Base-by-base conservation (phyloP, 2,329 filamentous ascomycete genomes). In the Bertia moriformis region DNA sequence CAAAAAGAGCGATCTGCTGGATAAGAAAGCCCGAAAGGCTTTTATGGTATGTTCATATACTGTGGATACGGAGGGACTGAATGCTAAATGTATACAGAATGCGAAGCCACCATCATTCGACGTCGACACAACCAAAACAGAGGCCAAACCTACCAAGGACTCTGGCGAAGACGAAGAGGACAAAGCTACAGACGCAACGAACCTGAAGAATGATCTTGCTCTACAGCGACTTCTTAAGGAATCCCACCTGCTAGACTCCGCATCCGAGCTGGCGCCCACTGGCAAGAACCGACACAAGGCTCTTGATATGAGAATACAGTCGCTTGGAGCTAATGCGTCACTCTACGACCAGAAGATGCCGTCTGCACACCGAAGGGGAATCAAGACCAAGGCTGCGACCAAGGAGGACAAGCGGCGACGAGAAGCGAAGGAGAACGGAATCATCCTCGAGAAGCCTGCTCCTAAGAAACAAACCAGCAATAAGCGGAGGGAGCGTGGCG, bases 221-320 rank as follows among this genome's bases (percentile, higher is more conserved):
- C 76, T 98, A 13, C 89, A 95, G 57, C 80, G 87, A 37, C 76
- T 98, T 30, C 75, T 98, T 42, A 72, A 80, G 48, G 91, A 98
- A 66, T 95, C 88, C 0, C 87, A 94, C 59, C 78, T 96, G 43
- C 76, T 96, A 41, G 63, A 71, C 1, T 65, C 69, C 13, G 62
- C 65, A 53, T 54, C 57, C 38, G 63, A 55, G 40, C 56, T 58
- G 43, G 71, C 71, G 44, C 53, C 64, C 19, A 61, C 65, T 3
- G 88, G 88, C 40, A 78, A 77, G 49, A 81, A 82, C 49, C 75
- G 88, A 20, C 77, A 85, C 47, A 84, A 83, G 56, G 84, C 88
- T 1, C 74, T 83, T 4, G 89, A 96, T 56, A 62, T 95, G 46
- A 82, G 89, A 42, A 66, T 96, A 37, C 83, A 84, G 54, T 71